phyloP scores from a whole-genome alignment of 2,329 filamentous ascomycete species.

The Botrytis porri region DNA sequence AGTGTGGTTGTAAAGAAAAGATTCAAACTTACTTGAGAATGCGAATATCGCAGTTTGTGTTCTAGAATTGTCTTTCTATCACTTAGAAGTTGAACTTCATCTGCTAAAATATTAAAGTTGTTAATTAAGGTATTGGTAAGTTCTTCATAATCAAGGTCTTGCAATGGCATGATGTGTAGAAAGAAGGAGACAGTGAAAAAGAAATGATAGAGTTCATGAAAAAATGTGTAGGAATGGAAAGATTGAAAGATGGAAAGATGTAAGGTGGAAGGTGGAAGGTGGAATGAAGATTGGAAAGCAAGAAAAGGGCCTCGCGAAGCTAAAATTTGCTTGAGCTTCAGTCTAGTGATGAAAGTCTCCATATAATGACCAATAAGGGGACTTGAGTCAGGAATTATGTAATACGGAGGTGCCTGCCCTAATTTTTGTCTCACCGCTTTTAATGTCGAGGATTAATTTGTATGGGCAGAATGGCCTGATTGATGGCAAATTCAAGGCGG shows the following conservation, averaged over 20 bases:
- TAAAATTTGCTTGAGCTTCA: constrained; percentile 5
- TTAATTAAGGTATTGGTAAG: constrained; percentile 58
- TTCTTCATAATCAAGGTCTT: constrained; percentile 36
- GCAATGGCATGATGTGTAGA: constrained; percentile 33
- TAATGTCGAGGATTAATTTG: too few relatives aligned
- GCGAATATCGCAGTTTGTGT: constrained; percentile 64
- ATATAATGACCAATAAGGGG: background rate
- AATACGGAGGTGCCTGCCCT: too few relatives aligned
- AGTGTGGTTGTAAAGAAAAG: background rate
- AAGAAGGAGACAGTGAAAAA: constrained; percentile 6
- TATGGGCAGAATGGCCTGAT: too few relatives aligned
- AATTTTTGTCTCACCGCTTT: too few relatives aligned
- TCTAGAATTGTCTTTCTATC: constrained; percentile 64
- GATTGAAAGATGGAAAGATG: background rate
- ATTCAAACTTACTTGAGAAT: constrained; percentile 57
- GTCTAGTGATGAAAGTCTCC: background rate
- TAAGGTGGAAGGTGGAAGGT: background rate
- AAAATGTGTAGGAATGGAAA: background rate
- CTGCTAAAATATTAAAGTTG: constrained; percentile 62
- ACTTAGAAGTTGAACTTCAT: constrained; percentile 61
- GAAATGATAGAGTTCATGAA: background rate
- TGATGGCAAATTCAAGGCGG: too few relatives aligned
- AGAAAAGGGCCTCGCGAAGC: constrained; percentile 6
- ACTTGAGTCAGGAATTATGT: background rate
- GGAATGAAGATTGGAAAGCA: constrained; percentile 1